A percentile compares a stretch with the other conserved stretches of the same genome.
These are phyloP conservation scores for Tinospora cordifolia DNA, from an alignment of 164 flowering plant species.

Conservation along the genomic window DNA sequence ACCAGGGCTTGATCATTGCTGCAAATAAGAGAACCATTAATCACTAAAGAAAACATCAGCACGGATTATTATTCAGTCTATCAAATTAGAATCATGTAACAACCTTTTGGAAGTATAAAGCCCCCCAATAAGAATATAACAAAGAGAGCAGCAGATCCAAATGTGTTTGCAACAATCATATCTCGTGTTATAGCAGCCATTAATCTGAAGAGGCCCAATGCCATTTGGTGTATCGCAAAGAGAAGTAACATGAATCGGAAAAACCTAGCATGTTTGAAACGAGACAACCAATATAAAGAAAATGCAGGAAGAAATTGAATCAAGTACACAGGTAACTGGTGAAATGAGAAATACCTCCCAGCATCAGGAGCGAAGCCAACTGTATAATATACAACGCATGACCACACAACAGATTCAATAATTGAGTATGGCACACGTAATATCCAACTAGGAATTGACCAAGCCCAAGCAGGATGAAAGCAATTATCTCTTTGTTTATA, in stretches of 20 bases:
- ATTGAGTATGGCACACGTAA: conserved; percentile 81
- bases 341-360: conserved; percentile 50
- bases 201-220: conserved; percentile 67
- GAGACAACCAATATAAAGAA: conserved; percentile 9
- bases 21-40: conserved; percentile 13
- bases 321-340: neutral
- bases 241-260: conserved; percentile 62
- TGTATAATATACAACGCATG: conserved; percentile 60
- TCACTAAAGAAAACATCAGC: neutral
- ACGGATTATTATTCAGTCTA: neutral
- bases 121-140: conserved; percentile 64
- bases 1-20: conserved; percentile 71
- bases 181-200: conserved; percentile 68
- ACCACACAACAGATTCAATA: conserved; percentile 75
- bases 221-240: conserved; percentile 81
- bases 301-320: conserved; percentile 7
- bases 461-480: conserved; percentile 91
- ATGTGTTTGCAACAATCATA: conserved; percentile 65
- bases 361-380: conserved; percentile 73
- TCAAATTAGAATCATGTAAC: neutral
- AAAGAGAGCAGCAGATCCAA: conserved; percentile 61
- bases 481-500: conserved; percentile 80
- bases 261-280: conserved; percentile 47
- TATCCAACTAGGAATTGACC: conserved; percentile 65
- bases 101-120: conserved; percentile 80